Percentiles rank a stretch among this genome's conserved stretches.
Conservation (phyloP, 192 early-diverging fungal genomes). For the Phycomyces nitens region DNA sequence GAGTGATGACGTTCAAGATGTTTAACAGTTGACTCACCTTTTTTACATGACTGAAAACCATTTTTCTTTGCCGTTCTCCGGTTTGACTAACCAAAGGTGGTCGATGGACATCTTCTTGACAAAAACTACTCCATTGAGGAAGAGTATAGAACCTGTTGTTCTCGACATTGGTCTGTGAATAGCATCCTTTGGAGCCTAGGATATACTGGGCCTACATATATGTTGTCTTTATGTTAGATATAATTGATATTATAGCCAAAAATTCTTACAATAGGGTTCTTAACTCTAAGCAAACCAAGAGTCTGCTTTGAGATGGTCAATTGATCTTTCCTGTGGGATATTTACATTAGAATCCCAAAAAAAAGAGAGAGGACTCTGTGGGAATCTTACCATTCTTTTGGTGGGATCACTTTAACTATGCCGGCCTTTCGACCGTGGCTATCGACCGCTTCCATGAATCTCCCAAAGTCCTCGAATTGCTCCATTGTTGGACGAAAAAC, state of each 20-base stretch:
- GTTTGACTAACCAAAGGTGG: conserved; percentile 36
- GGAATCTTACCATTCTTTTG: conserved; percentile 66
- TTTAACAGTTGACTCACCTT: too few species aligned
- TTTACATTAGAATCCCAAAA: not conserved
- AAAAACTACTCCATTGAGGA: conserved; percentile 59
- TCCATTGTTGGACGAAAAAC: conserved; percentile 25
- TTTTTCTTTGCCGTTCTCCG: not conserved
- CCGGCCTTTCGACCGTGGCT: conserved; percentile 71
- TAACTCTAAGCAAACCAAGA: conserved; percentile 49
- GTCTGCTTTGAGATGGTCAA: conserved; percentile 18
- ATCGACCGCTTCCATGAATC: conserved; percentile 70
- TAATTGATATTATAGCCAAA: not conserved
- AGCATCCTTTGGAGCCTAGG: conserved; percentile 65
- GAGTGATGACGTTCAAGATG: too few species aligned
- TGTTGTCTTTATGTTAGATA: not conserved
- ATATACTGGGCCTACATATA: conserved; percentile 60
- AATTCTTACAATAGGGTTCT: conserved; percentile 52
- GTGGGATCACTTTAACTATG: conserved; percentile 88
- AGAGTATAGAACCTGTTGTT: conserved; percentile 56
- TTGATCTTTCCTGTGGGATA: conserved; percentile 18
- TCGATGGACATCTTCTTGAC: conserved; percentile 52
- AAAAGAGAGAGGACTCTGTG: too few species aligned
- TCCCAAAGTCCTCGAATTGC: conserved; percentile 84
- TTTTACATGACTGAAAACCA: too few species aligned
- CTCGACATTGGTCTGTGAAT: conserved; percentile 76